Conservation (phyloP, 805 yeast genomes). For the Sugiyamaella smithiae region DNA sequence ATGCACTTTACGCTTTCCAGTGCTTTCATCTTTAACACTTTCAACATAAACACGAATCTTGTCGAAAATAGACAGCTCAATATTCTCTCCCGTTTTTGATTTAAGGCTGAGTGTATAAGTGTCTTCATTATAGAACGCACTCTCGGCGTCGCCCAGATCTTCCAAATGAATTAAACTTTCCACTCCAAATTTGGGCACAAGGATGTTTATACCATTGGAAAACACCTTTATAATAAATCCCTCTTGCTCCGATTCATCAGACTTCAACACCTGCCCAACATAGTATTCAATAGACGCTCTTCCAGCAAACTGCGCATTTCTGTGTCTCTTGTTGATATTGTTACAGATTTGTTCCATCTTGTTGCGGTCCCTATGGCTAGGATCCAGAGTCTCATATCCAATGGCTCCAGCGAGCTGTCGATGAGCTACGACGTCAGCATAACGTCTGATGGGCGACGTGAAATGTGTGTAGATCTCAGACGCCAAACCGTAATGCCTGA, state of each 20-base stretch:
- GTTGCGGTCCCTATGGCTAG: constrained; percentile 79
- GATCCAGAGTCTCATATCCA: constrained; percentile 81
- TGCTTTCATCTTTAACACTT: constrained; percentile 77
- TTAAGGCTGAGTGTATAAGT: constrained; percentile 62
- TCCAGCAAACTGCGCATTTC: constrained; percentile 99
- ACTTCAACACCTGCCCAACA: constrained; percentile 96
- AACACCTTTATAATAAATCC: constrained; percentile 92
- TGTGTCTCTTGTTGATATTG: constrained; percentile 88
- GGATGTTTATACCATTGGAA: constrained; percentile 88
- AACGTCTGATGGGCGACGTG: constrained; percentile 97
- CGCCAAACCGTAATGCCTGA: constrained; percentile 95
- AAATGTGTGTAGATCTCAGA: constrained; percentile 97
- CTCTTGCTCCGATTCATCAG: constrained; percentile 72
- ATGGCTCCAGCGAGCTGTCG: constrained; percentile 98
- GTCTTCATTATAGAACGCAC: constrained; percentile 70
- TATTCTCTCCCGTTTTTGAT: constrained; percentile 43
- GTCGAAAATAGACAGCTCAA: constrained; percentile 70
- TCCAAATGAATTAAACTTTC: constrained; percentile 89
- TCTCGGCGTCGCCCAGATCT: constrained; percentile 60
- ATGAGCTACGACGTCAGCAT: constrained; percentile 96
- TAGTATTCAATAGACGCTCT: constrained; percentile 96
- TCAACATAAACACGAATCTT: constrained; percentile 78
- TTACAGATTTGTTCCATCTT: constrained; percentile 86
- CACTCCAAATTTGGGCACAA: constrained; percentile 94
- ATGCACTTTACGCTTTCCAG: constrained; percentile 91